These are phyloP conservation scores for Echeveria elegans DNA, from an alignment of 164 flowering plant species.

Conservation along the genomic window DNA sequence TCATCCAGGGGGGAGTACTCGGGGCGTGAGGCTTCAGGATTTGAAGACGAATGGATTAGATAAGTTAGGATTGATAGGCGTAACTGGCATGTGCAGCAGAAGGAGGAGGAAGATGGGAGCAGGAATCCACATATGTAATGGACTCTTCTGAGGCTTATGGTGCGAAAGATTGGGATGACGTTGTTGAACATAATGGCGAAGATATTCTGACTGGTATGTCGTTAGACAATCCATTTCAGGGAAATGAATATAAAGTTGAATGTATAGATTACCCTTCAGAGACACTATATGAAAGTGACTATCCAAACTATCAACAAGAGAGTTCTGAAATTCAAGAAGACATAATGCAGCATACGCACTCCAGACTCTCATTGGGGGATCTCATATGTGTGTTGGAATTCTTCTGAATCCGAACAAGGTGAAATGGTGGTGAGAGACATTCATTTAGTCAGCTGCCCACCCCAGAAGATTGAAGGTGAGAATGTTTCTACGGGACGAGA, in stretches of 20 bases:
- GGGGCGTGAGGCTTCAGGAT: slow-evolving; percentile 64
- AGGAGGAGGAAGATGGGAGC: slow-evolving; percentile 15
- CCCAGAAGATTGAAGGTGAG: slow-evolving; percentile 11
- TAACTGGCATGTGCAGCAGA: slow-evolving; percentile 14
- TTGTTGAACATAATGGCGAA: slow-evolving; percentile 34
- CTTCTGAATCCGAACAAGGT: slow-evolving; percentile 14
- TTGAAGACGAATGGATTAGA: slow-evolving; percentile 43
- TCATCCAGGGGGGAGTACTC: slow-evolving; percentile 40
- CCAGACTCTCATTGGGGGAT: not conserved
- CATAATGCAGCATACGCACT: not conserved
- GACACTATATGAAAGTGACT: not conserved
- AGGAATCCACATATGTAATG: slow-evolving; percentile 48
- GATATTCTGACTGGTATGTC: slow-evolving; percentile 10
- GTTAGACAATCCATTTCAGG: slow-evolving; percentile 15
- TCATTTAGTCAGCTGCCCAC: slow-evolving; percentile 17
- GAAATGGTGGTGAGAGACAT: slow-evolving; percentile 17
- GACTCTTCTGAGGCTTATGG: slow-evolving; percentile 71
- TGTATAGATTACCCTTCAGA: slow-evolving; percentile 7
- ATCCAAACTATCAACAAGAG: not conserved
- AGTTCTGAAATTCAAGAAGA: not conserved
- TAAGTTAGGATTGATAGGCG: slow-evolving; percentile 21
- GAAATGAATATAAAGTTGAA: slow-evolving; percentile 14
- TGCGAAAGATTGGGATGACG: slow-evolving; percentile 77
- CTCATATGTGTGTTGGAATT: not conserved
- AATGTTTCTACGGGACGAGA: not conserved